These are phyloP conservation scores for Hydnomerulius pinastri DNA, from an alignment of 768 basidiomycete genomes.

Conservation along the genomic window DNA sequence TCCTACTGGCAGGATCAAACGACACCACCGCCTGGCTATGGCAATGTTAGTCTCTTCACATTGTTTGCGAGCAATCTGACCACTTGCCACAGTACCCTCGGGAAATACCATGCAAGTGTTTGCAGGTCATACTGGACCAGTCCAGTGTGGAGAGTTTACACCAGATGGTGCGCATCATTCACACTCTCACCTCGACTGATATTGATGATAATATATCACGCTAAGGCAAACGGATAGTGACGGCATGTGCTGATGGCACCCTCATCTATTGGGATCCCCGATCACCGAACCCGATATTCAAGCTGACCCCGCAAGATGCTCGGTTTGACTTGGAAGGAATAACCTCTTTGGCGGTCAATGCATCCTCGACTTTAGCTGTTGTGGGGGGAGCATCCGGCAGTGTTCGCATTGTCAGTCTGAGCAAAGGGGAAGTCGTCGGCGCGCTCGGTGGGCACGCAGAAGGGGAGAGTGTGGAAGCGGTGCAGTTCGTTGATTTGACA, in stretches of 20 bases:
- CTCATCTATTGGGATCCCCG: slow-evolving; percentile 94
- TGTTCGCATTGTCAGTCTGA: slow-evolving; percentile 85
- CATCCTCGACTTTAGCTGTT: slow-evolving; percentile 85
- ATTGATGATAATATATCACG: slow-evolving; percentile 5
- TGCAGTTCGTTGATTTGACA: slow-evolving; percentile 80
- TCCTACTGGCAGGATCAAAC: slow-evolving; percentile 89
- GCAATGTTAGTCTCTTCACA: slow-evolving; percentile 68
- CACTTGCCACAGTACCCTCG: slow-evolving; percentile 69
- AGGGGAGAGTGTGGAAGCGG: slow-evolving; percentile 85
- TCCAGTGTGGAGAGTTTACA: slow-evolving; percentile 88
- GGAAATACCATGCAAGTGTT: slow-evolving; percentile 97
- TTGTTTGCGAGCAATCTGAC: background rate
- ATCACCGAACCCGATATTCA: slow-evolving; percentile 74
- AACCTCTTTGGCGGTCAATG: slow-evolving; percentile 83
- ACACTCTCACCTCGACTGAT: background rate
- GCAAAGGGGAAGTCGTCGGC: slow-evolving; percentile 80
- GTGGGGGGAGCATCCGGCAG: slow-evolving; percentile 85
- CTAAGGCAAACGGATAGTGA: slow-evolving; percentile 84
- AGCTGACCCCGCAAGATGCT: slow-evolving; percentile 67
- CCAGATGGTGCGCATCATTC: slow-evolving; percentile 71
- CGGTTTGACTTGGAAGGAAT: slow-evolving; percentile 84
- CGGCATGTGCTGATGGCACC: slow-evolving; percentile 79
- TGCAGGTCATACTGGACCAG: slow-evolving; percentile 82
- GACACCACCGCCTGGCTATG: slow-evolving; percentile 96
- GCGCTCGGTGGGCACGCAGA: slow-evolving; percentile 82